Evolutionary conservation across 192 early-diverging fungal genomes (phyloP).

Genomic region (Coemansia sp.): DNA sequence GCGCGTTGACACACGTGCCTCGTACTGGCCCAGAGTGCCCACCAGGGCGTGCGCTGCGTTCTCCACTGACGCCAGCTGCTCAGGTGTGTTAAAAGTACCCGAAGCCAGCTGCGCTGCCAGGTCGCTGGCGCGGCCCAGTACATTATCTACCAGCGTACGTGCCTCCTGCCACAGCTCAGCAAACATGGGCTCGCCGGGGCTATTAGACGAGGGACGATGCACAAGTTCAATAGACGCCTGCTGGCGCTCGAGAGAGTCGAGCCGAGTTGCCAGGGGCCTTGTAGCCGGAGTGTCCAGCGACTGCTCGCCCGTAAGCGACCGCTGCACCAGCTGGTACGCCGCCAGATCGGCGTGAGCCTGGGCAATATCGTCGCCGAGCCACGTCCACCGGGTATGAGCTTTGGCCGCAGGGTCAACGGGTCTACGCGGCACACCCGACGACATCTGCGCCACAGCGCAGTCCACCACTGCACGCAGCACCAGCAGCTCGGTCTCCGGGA

Average conservation of each 20-base stretch:
- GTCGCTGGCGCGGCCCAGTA: conserved; percentile 19
- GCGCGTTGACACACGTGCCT: conserved; percentile 22
- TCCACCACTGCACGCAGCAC: not conserved
- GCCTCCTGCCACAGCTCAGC: conserved; percentile 51
- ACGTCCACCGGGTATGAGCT: conserved; percentile 61
- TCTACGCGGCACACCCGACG: conserved; percentile 72
- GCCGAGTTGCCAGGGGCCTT: conserved; percentile 3
- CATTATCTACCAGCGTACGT: conserved; percentile 13
- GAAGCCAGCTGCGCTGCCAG: conserved; percentile 3
- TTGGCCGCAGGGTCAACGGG: conserved; percentile 83
- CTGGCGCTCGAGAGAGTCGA: conserved; percentile 20
- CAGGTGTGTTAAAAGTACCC: no score
- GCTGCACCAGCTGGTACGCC: conserved; percentile 58
- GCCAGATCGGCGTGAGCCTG: conserved; percentile 56
- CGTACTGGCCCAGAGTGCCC: conserved; percentile 36
- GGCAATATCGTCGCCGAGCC: conserved; percentile 58
- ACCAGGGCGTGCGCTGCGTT: conserved; percentile 15
- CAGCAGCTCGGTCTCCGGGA: not conserved
- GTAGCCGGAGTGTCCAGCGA: conserved; percentile 15
- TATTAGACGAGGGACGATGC: conserved; percentile 13
- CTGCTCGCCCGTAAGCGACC: conserved; percentile 58
- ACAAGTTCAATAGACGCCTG: conserved; percentile 42
- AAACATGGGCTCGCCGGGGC: conserved; percentile 13
- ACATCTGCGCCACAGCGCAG: conserved; percentile 44
- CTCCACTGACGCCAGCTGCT: not conserved